A percentile compares a stretch with the other conserved stretches of the same genome.
Conservation (phyloP, 2,329 filamentous ascomycete genomes). For the Ophiosphaerella narmari region DNA sequence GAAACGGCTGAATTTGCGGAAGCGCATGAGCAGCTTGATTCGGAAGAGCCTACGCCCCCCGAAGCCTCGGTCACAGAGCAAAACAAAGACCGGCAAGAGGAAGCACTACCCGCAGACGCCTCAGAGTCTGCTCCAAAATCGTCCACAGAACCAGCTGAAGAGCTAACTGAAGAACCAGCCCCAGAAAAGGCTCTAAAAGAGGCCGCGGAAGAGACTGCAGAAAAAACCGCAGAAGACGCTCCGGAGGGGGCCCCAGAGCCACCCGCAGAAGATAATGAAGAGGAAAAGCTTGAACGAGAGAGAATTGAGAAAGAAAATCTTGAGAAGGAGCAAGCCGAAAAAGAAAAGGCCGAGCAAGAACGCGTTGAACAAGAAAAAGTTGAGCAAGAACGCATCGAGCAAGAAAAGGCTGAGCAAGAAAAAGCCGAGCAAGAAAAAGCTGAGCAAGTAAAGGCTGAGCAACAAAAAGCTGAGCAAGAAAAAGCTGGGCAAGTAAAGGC, state of each 20-base stretch:
- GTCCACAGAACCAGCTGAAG: not conserved
- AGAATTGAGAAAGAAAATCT: conserved; percentile 3
- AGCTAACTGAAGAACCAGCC: not conserved
- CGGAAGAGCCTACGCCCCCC: not conserved
- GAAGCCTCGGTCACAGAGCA: not conserved
- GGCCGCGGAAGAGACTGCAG: too few relatives aligned
- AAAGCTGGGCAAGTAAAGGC: too few relatives aligned
- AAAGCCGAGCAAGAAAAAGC: too few relatives aligned
- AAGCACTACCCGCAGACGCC: not conserved
- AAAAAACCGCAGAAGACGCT: too few relatives aligned
- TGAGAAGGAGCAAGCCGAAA: conserved; percentile 4
- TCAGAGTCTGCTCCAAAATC: not conserved
- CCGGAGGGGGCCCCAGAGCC: not conserved
- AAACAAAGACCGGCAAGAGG: not conserved
- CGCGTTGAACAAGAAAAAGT: not conserved
- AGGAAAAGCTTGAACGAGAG: conserved; percentile 6
- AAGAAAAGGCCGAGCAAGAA: conserved; percentile 1
- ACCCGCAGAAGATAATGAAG: not conserved
- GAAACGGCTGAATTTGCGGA: not conserved
- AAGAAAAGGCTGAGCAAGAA: not conserved
- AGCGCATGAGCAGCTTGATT: not conserved
- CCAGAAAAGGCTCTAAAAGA: too few relatives aligned
- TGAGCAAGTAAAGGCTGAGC: too few relatives aligned
- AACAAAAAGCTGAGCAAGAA: not conserved
- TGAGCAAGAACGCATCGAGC: not conserved